Percentiles rank a stretch among this genome's conserved stretches.
Evolutionary conservation across 1,284 basidiomycete species (phyloP).

Genomic region (Ganoderma lingzhi): DNA sequence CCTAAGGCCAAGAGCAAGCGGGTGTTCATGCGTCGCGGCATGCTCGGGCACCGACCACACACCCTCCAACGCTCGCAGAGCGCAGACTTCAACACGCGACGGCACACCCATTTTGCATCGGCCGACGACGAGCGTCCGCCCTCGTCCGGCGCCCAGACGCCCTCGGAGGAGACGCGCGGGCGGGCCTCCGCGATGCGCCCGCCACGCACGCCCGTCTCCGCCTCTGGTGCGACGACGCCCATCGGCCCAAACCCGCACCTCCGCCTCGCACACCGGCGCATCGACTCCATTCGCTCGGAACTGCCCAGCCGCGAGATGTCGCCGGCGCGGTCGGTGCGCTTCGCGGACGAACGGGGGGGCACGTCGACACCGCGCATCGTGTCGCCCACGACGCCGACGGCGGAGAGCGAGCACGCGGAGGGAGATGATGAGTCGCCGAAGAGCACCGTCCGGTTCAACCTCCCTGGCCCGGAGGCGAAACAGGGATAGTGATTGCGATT

Average conservation of each 20-base stretch:
- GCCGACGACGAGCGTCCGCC: conserved; percentile 12
- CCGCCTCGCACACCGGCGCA: conserved; percentile 37
- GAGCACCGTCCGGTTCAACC: conserved; percentile 38
- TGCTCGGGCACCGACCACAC: conserved; percentile 31
- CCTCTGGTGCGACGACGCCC: conserved; percentile 30
- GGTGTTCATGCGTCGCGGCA: conserved; percentile 37
- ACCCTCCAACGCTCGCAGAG: conserved; percentile 30
- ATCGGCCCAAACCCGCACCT: conserved; percentile 15
- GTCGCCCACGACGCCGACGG: conserved; percentile 33
- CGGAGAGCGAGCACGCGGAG: conserved; percentile 23
- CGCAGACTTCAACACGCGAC: conserved; percentile 25
- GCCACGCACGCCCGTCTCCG: conserved; percentile 11
- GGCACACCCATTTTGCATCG: neutral
- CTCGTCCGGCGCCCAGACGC: conserved; percentile 29
- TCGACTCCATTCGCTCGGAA: conserved; percentile 44
- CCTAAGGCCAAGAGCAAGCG: conserved; percentile 35
- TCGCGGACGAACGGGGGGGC: conserved; percentile 46
- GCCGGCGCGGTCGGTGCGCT: conserved; percentile 59
- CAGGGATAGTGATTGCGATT: neutral
- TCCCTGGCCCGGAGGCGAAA: conserved; percentile 26
- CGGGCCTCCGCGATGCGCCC: conserved; percentile 28
- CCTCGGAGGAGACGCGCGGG: conserved; percentile 28
- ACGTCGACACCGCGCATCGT: conserved; percentile 36
- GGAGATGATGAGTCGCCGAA: conserved; percentile 32
- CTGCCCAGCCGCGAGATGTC: conserved; percentile 50